A percentile compares a stretch with the other conserved stretches of the same genome.
Conservation (phyloP, 768 basidiomycete species). For the Trametes cingulata region DNA sequence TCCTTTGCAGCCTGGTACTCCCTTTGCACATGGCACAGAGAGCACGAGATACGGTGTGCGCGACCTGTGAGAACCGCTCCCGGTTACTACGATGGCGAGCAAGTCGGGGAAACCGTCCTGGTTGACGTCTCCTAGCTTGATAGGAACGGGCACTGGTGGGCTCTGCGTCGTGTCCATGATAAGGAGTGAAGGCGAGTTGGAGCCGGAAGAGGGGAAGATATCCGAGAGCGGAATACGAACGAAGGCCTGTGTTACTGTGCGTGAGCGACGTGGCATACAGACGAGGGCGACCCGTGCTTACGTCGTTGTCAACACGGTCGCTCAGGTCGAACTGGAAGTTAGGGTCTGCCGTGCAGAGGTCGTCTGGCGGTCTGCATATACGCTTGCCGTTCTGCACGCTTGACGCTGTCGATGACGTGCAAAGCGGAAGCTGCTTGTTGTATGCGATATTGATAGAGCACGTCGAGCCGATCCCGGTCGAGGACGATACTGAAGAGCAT, state of each 20-base stretch:
- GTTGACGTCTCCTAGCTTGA: slow-evolving; percentile 87
- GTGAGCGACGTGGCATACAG: background rate
- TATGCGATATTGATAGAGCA: slow-evolving; percentile 92
- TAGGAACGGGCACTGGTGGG: slow-evolving; percentile 70
- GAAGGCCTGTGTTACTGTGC: slow-evolving; percentile 52
- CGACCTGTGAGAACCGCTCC: slow-evolving; percentile 36
- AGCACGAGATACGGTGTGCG: slow-evolving; percentile 62
- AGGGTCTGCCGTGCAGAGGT: slow-evolving; percentile 81
- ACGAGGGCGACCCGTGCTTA: slow-evolving; percentile 31
- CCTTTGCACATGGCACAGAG: slow-evolving; percentile 58
- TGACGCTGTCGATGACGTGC: slow-evolving; percentile 55
- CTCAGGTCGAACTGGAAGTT: slow-evolving; percentile 77
- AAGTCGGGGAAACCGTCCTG: slow-evolving; percentile 95
- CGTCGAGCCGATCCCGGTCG: slow-evolving; percentile 68
- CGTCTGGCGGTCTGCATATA: slow-evolving; percentile 72
- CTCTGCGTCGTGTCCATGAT: slow-evolving; percentile 65
- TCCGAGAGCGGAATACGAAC: slow-evolving; percentile 63
- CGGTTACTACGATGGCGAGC: slow-evolving; percentile 55
- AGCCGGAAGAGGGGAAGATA: slow-evolving; percentile 47
- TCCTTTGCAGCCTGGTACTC: slow-evolving; percentile 57
- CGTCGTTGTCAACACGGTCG: slow-evolving; percentile 50
- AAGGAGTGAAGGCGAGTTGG: slow-evolving; percentile 54
- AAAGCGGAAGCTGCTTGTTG: slow-evolving; percentile 87
- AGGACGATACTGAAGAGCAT: slow-evolving; percentile 67
- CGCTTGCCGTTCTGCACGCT: slow-evolving; percentile 50